A percentile compares a stretch with the other conserved stretches of the same genome.
These are phyloP conservation scores for Terana coerulea DNA, from an alignment of 768 basidiomycete species.

Conservation along the genomic window DNA sequence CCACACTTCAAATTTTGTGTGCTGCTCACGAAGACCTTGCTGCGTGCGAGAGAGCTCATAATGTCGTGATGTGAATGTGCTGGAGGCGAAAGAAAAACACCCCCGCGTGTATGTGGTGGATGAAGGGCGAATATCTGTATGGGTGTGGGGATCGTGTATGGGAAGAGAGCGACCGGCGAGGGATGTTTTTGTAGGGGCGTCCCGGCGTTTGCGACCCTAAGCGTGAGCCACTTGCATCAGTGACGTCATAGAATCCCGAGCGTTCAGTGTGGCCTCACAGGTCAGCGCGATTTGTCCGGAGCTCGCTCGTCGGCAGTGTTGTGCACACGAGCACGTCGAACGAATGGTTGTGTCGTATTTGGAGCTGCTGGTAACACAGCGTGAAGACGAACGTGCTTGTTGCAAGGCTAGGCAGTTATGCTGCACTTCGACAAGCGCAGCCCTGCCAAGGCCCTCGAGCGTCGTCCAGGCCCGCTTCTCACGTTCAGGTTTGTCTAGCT, in stretches of 20 bases:
- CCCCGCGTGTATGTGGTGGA: not conserved
- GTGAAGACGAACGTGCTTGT: too few relatives aligned
- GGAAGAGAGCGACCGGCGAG: not conserved
- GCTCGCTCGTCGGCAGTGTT: too few relatives aligned
- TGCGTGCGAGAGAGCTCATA: slow-evolving; percentile 14
- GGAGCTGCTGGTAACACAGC: too few relatives aligned
- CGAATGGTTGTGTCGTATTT: too few relatives aligned
- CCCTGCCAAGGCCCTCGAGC: too few relatives aligned
- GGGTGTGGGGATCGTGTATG: not conserved
- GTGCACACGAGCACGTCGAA: too few relatives aligned
- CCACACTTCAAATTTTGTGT: not conserved
- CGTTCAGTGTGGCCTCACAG: too few relatives aligned
- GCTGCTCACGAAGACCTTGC: slow-evolving; percentile 10
- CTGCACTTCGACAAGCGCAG: too few relatives aligned
- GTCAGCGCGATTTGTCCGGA: too few relatives aligned
- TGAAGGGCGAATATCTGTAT: not conserved
- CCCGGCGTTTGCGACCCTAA: not conserved
- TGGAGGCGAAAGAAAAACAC: not conserved
- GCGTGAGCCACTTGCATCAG: not conserved
- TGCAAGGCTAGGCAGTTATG: too few relatives aligned
- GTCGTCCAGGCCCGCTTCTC: too few relatives aligned
- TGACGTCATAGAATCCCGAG: slow-evolving; percentile 1
- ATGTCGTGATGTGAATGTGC: not conserved
- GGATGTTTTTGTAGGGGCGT: not conserved
- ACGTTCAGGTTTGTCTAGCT: too few relatives aligned